Conservation (phyloP, 257 asterid genomes). For the Hygrophila difformis region DNA sequence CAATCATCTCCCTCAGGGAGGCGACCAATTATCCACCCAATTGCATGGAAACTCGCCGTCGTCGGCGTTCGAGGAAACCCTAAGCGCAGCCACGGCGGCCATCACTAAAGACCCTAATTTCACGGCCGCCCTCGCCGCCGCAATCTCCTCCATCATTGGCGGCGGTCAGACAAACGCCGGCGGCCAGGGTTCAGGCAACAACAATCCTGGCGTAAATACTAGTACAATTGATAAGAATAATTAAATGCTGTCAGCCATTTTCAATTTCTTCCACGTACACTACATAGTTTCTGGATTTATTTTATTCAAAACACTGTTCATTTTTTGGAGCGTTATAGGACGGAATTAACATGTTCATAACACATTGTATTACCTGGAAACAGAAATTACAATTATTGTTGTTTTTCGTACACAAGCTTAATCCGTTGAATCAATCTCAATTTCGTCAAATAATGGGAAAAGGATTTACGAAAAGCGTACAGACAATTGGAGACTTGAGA, state of each 20-base stretch:
- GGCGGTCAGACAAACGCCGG: slow-evolving; percentile 32
- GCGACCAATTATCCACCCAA: neutral
- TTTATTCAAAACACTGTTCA: too few species aligned
- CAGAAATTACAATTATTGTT: too few species aligned
- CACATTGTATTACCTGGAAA: too few species aligned
- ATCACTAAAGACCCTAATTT: slow-evolving; percentile 58
- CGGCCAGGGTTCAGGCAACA: slow-evolving; percentile 13
- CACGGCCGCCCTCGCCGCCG: slow-evolving; percentile 84
- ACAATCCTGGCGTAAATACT: slow-evolving; percentile 27
- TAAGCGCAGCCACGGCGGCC: slow-evolving; percentile 63
- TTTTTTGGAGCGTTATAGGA: neutral
- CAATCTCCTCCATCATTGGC: slow-evolving; percentile 71
- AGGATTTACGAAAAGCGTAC: too few species aligned
- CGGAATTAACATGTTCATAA: too few species aligned
- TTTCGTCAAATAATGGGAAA: too few species aligned
- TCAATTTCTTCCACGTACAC: too few species aligned
- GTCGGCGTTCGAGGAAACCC: slow-evolving; percentile 43
- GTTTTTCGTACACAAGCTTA: too few species aligned
- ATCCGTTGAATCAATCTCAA: too few species aligned
- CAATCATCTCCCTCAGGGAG: slow-evolving; percentile 14
- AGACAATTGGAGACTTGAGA: too few species aligned
- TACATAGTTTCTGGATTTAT: neutral
- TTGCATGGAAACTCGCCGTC: slow-evolving; percentile 8
- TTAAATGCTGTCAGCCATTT: neutral
- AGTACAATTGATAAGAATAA: slow-evolving; percentile 13